A percentile compares a stretch with the other conserved stretches of the same genome.
Conservation (phyloP, 768 basidiomycete genomes). For the Hortiboletus flavorubellus region DNA sequence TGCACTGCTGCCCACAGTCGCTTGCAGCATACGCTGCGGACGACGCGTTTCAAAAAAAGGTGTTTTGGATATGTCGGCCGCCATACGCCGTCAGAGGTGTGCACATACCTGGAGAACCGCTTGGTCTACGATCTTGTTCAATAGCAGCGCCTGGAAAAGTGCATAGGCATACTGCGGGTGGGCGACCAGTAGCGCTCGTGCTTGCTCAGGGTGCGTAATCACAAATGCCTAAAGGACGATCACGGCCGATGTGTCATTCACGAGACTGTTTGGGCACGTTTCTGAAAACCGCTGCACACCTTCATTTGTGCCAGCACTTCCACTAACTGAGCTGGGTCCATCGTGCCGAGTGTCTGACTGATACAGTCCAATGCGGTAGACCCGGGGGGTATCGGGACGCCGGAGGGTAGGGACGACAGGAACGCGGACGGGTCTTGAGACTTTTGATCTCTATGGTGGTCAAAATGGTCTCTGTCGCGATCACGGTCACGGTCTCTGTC, state of each 20-base stretch:
- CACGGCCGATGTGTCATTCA: conserved; percentile 14
- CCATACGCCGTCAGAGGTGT: conserved; percentile 2
- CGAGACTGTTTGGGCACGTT: conserved; percentile 19
- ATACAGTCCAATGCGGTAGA: conserved; percentile 76
- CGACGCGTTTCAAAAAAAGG: conserved; percentile 5
- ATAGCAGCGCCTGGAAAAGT: conserved; percentile 87
- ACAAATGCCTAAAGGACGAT: conserved; percentile 71
- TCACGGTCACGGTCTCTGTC: conserved; percentile 54
- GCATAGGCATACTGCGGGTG: conserved; percentile 97
- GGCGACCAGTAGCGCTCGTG: conserved; percentile 67
- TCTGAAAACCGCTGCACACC: conserved; percentile 47
- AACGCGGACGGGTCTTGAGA: conserved; percentile 48
- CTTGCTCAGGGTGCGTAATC: conserved; percentile 87
- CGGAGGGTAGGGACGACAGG: conserved; percentile 67
- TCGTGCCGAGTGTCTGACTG: conserved; percentile 77
- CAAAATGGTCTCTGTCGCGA: conserved; percentile 39
- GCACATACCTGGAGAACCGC: conserved; percentile 69
- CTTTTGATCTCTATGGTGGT: conserved; percentile 33
- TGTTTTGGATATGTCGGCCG: background rate
- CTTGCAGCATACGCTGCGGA: conserved; percentile 50
- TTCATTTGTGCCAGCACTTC: conserved; percentile 99
- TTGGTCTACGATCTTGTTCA: conserved; percentile 92
- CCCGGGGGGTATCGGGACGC: conserved; percentile 70
- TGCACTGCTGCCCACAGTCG: conserved; percentile 32
- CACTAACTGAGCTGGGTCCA: conserved; percentile 80